phyloP scores from a whole-genome alignment of 2,329 filamentous ascomycete genomes.

The Didymellaceae sp. region DNA sequence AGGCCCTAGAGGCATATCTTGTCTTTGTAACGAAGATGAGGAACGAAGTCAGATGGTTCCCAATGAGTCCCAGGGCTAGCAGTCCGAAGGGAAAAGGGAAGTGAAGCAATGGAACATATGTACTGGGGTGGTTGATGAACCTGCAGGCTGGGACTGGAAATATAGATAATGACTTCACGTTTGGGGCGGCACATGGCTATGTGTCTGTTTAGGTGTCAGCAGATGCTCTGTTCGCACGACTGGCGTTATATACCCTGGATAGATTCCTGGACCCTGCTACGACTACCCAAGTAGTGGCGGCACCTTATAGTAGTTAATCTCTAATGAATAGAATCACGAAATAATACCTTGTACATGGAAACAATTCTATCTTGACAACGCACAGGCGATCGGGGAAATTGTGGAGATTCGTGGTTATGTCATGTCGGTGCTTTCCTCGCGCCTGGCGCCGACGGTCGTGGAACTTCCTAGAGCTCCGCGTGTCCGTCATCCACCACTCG shows the following conservation, averaged over 20 bases:
- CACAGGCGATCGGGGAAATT: no score
- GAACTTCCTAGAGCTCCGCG: constrained; percentile 31
- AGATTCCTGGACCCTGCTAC: background rate
- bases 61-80: constrained; percentile 17
- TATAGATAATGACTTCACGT: background rate
- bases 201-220: background rate
- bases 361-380: background rate
- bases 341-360: background rate
- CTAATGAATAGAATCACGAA: background rate
- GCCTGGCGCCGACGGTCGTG: constrained; percentile 20
- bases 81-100: constrained; percentile 10
- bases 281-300: background rate
- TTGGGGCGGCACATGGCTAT: background rate
- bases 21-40: constrained; percentile 36
- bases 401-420: constrained; percentile 33
- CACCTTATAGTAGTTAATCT: background rate
- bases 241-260: constrained; percentile 17
- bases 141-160: background rate
- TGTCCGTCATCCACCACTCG: constrained; percentile 27
- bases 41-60: constrained; percentile 30
- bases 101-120: background rate
- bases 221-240: background rate
- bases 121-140: background rate
- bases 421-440: constrained; percentile 24
- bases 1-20: constrained; percentile 35